Conservation (phyloP, 179 eudicot genomes). For the Heliamphora ciliata region DNA sequence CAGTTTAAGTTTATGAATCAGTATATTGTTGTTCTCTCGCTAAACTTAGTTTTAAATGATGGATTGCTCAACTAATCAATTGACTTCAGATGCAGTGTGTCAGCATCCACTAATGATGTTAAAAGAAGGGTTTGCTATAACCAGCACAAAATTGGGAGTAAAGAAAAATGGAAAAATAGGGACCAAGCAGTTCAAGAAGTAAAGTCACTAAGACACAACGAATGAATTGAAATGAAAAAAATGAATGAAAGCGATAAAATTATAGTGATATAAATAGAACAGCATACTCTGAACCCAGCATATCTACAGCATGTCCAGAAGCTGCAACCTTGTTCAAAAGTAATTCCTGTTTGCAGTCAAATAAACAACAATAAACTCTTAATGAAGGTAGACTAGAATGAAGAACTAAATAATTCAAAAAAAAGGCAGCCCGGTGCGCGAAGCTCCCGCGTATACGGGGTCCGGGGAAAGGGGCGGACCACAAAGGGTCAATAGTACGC, state of each 20-base stretch:
- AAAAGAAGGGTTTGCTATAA: neutral
- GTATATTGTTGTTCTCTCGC: neutral
- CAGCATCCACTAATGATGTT: neutral
- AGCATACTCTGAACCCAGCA: conserved; percentile 37
- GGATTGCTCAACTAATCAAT: neutral
- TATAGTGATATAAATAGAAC: neutral
- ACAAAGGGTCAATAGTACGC: too few relatives aligned
- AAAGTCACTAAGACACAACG: too few relatives aligned
- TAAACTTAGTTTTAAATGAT: neutral
- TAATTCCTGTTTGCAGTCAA: conserved; percentile 42
- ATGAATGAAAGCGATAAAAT: neutral
- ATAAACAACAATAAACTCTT: too few relatives aligned
- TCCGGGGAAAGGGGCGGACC: too few relatives aligned
- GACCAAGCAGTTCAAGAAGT: neutral
- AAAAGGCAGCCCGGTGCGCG: too few relatives aligned
- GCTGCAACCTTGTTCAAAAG: conserved; percentile 60
- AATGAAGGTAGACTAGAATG: too few relatives aligned
- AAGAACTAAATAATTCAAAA: too few relatives aligned
- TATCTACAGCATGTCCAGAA: conserved; percentile 40
- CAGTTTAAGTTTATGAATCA: neutral
- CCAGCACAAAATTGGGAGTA: neutral
- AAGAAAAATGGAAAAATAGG: too few relatives aligned
- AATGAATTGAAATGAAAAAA: too few relatives aligned
- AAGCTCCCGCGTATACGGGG: too few relatives aligned
- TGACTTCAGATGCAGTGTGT: neutral